phyloP scores from a whole-genome alignment of 2,329 filamentous ascomycete genomes.

The Pyricularia sp. region DNA sequence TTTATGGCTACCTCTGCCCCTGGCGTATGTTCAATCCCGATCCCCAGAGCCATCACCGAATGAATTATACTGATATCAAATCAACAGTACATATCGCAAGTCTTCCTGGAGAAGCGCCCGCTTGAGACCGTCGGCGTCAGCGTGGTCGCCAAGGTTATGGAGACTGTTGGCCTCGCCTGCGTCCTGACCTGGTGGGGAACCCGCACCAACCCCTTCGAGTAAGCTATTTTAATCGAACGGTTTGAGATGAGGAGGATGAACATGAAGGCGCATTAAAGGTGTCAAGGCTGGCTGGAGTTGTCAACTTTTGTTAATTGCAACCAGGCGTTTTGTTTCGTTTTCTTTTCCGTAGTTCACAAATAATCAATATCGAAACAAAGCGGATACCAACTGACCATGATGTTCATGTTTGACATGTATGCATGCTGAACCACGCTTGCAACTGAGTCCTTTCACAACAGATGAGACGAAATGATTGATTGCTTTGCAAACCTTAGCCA shows the following conservation, averaged over 20 bases:
- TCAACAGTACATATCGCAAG: constrained; percentile 68
- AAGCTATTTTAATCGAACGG: constrained; percentile 23
- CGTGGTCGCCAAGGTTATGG: constrained; percentile 73
- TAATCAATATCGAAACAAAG: background rate
- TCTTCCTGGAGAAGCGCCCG: constrained; percentile 86
- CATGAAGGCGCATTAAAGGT: background rate
- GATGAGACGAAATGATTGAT: background rate
- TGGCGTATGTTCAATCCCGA: constrained; percentile 48
- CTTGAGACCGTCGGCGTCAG: constrained; percentile 84
- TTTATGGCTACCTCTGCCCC: constrained; percentile 88
- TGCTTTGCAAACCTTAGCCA: background rate
- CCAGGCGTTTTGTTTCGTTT: background rate
- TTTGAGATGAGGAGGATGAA: background rate
- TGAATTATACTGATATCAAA: constrained; percentile 9
- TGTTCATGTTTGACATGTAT: background rate
- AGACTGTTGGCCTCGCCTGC: constrained; percentile 84
- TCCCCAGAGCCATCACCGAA: background rate
- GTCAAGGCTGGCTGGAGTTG: background rate
- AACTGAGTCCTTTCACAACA: background rate
- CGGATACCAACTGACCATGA: background rate
- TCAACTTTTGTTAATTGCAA: background rate
- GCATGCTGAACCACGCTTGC: background rate
- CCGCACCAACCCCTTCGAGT: constrained; percentile 84
- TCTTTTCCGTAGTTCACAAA: background rate
- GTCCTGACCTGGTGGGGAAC: constrained; percentile 98